phyloP scores from a whole-genome alignment of 2,329 filamentous ascomycete species.

The Emmonsiellopsis sp. region DNA sequence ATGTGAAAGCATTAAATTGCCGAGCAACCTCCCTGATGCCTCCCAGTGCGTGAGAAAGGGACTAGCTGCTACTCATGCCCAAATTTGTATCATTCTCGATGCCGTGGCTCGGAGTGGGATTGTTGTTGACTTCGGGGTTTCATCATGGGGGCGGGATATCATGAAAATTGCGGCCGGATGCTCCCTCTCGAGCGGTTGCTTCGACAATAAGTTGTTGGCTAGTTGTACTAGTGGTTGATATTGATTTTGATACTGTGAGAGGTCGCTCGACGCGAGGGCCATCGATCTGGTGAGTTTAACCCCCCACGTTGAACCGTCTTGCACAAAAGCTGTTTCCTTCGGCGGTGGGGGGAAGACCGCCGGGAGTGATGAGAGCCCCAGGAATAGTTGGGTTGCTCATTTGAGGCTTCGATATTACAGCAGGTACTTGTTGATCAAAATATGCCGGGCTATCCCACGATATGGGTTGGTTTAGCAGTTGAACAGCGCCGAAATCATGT shows the following conservation, averaged over 20 bases:
- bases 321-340: slow-evolving; percentile 22
- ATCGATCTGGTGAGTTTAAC: slow-evolving; percentile 24
- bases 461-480: slow-evolving; percentile 25
- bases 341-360: slow-evolving; percentile 23
- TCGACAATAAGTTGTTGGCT: slow-evolving; percentile 28
- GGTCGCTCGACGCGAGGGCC: slow-evolving; percentile 25
- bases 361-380: slow-evolving; percentile 22
- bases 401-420: slow-evolving; percentile 18
- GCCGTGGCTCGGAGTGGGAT: too few relatives aligned
- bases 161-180: slow-evolving; percentile 3
- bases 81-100: too few relatives aligned
- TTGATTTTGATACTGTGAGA: slow-evolving; percentile 17
- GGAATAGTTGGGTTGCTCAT: slow-evolving; percentile 31
- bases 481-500: slow-evolving; percentile 22
- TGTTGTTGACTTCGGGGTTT: too few relatives aligned
- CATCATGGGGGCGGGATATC: too few relatives aligned
- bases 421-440: slow-evolving; percentile 27
- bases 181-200: slow-evolving; percentile 28
- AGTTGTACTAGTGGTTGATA: slow-evolving; percentile 22
- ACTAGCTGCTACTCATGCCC: too few relatives aligned
- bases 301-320: slow-evolving; percentile 24
- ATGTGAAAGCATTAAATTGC: too few relatives aligned
- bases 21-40: too few relatives aligned
- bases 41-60: too few relatives aligned
- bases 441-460: slow-evolving; percentile 32